Evolutionary conservation across 768 basidiomycete genomes (phyloP).

Genomic region (Amanita subjunquillea): DNA sequence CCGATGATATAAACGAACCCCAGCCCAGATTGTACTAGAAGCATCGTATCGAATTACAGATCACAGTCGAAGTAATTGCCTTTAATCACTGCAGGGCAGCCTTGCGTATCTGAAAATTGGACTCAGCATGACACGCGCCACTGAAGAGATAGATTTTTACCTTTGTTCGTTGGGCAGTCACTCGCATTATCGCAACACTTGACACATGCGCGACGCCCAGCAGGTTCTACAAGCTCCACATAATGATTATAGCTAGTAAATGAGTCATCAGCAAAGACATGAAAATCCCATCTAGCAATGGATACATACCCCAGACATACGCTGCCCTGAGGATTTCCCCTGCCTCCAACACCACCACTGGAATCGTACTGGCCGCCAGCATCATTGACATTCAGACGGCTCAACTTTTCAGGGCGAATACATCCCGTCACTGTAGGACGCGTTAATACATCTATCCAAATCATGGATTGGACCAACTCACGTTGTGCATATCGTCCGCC

Average conservation of each 20-base stretch:
- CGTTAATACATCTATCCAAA: too few species aligned
- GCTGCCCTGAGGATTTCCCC: constrained; percentile 41
- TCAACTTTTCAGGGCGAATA: constrained; percentile 32
- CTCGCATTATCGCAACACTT: constrained; percentile 44
- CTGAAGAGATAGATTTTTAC: constrained; percentile 15
- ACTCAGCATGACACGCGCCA: background rate
- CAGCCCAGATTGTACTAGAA: background rate
- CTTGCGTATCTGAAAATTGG: constrained; percentile 27
- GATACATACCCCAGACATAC: constrained; percentile 37
- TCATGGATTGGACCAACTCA: constrained; percentile 14
- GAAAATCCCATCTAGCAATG: background rate
- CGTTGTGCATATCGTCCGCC: constrained; percentile 36
- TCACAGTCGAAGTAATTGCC: constrained; percentile 46
- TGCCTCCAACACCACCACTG: constrained; percentile 38
- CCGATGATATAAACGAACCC: background rate
- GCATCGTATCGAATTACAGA: background rate
- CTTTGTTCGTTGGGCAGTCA: constrained; percentile 43
- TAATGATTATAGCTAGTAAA: constrained; percentile 42
- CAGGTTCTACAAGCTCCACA: constrained; percentile 48
- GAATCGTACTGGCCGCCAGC: constrained; percentile 51
- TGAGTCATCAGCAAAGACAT: background rate
- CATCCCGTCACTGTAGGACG: constrained; percentile 40
- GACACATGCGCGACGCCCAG: constrained; percentile 41
- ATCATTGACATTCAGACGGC: constrained; percentile 35
- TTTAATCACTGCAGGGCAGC: constrained; percentile 40